Conservation (phyloP, 2,329 filamentous ascomycete species). For the Fusarium nelsonii region DNA sequence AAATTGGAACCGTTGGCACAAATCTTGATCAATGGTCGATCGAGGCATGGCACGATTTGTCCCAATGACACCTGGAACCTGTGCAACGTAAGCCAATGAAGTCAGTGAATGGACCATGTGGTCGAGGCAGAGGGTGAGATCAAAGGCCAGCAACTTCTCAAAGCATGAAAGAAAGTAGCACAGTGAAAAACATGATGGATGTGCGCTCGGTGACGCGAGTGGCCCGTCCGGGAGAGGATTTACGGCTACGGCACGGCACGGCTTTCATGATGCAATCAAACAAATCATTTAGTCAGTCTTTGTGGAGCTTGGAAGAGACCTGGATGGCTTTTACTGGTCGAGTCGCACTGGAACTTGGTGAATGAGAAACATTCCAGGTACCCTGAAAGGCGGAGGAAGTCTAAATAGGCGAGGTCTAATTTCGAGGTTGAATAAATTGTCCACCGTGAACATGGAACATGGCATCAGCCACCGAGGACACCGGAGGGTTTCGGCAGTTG, state of each 20-base stretch:
- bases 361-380: not conserved
- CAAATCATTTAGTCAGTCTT: not conserved
- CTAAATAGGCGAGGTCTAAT: constrained; percentile 3
- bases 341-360: constrained; percentile 2
- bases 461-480: constrained; percentile 5
- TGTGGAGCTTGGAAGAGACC: constrained; percentile 1
- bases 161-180: not conserved
- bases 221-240: constrained; percentile 16
- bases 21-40: not conserved
- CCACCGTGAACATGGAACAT: not conserved
- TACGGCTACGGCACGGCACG: constrained; percentile 10
- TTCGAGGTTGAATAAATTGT: not conserved
- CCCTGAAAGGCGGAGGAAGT: not conserved
- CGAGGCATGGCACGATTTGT: not conserved
- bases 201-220: constrained; percentile 23
- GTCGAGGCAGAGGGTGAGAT: constrained; percentile 42
- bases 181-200: constrained; percentile 19
- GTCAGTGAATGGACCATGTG: constrained; percentile 42
- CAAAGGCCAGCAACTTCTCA: constrained; percentile 11
- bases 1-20: not conserved
- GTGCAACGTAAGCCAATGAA: constrained; percentile 38
- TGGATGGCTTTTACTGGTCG: constrained; percentile 2
- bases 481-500: constrained; percentile 28
- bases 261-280: constrained; percentile 24
- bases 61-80: not conserved